A percentile compares a stretch with the other conserved stretches of the same genome.
These are phyloP conservation scores for Daedaleopsis nitida DNA, from an alignment of 768 basidiomycete genomes.

Conservation along the genomic window DNA sequence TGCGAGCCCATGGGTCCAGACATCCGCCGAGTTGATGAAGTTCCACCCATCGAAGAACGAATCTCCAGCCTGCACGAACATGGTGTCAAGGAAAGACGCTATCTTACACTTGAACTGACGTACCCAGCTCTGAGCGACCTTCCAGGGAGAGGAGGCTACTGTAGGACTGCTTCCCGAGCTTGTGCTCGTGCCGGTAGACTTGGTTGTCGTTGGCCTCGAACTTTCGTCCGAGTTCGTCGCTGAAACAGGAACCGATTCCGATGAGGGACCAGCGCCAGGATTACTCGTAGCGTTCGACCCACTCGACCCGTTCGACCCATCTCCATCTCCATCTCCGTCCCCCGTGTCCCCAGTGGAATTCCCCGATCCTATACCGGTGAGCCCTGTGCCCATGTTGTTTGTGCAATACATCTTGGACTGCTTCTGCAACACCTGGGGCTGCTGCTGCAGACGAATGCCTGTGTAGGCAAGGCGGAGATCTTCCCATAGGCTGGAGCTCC, in stretches of 20 bases:
- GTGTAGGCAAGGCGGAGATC: constrained; percentile 71
- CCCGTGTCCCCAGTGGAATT: background rate
- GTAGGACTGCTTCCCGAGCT: constrained; percentile 27
- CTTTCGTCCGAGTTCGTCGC: background rate
- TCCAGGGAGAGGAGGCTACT: constrained; percentile 36
- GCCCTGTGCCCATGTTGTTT: constrained; percentile 13
- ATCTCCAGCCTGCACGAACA: constrained; percentile 50
- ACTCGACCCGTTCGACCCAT: constrained; percentile 31
- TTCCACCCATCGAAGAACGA: constrained; percentile 84
- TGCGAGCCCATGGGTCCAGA: constrained; percentile 73
- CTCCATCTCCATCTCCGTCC: background rate
- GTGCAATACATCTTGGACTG: constrained; percentile 25
- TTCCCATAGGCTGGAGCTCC: constrained; percentile 62
- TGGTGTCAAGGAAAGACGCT: constrained; percentile 7
- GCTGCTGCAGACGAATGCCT: constrained; percentile 43
- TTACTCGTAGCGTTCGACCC: constrained; percentile 31
- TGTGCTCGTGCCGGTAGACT: constrained; percentile 3
- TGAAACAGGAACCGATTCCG: constrained; percentile 1
- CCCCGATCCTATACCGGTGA: constrained; percentile 4
- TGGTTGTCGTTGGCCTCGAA: background rate
- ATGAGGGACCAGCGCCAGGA: background rate
- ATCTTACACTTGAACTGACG: constrained; percentile 24
- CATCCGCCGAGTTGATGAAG: constrained; percentile 66
- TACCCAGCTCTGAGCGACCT: constrained; percentile 60
- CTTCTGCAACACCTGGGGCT: constrained; percentile 8